Base-by-base conservation (phyloP, 2,329 filamentous ascomycete genomes). In the Penicillium expansum region DNA sequence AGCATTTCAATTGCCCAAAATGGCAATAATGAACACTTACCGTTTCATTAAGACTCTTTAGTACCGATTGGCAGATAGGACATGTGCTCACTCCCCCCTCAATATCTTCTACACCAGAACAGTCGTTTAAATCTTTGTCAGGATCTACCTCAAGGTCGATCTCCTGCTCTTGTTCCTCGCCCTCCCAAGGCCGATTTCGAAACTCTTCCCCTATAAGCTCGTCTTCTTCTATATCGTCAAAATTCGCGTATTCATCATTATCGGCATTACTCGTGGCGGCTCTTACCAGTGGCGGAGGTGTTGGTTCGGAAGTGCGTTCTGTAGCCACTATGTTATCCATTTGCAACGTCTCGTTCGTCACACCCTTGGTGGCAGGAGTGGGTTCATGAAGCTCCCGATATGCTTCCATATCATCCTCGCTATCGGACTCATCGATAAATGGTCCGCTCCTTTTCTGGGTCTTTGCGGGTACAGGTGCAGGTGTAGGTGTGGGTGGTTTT, bases 1-100 rank as follows among this genome's bases (percentile, higher is more conserved):
- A 57, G 51, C 24, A 33, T 9, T 16, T 24, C 20, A 20, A 22
- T 51, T 14, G 11, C 30, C 39, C 24, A 1, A 10, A 16, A 43
- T n/a, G 9, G 10, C 9, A 20, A 13, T 22, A n/a, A 53, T 22
- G 5, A 9, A 4, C 32, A 67, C 73, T 53, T 68, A 77, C 76
- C 35, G 60, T 61, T 60, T 79, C 76, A 18, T 78, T 83, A 13
- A 87, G 71, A 0, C 85, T 86, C 16, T 72, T 75, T 33, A 97
- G 78, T 61, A 76, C 85, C 1, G 79, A 79, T 64, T 83, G 84
- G 72, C 94, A 97, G 29, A 97, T 86, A 1, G 93, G 93, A 71
- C 92, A 97, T 24, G 74, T 70, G 2, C 76, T 67, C 6, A 67
- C 67, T 41, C 29, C 63, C 29, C 50, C 56, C 35, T 63, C 63